A percentile compares a stretch with the other conserved stretches of the same genome.
These are phyloP conservation scores for Jaltomata sinuosa DNA, from an alignment of 257 asterid species.

Conservation along the genomic window DNA sequence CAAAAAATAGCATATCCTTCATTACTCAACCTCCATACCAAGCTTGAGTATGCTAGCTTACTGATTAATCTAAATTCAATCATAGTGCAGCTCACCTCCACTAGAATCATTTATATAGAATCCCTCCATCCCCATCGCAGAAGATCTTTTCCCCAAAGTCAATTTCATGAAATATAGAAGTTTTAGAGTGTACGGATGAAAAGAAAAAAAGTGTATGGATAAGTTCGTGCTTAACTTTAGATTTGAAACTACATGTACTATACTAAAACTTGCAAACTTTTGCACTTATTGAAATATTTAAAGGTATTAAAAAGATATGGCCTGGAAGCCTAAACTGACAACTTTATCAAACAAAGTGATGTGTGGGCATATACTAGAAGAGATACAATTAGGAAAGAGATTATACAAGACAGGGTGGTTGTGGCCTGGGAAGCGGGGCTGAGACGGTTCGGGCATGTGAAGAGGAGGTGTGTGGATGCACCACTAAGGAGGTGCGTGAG, in stretches of 20 bases:
- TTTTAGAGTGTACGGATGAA: background rate
- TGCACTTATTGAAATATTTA: background rate
- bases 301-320: background rate
- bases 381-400: background rate
- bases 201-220: background rate
- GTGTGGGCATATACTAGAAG: background rate
- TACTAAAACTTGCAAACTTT: background rate
- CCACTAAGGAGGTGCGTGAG: background rate
- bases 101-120: background rate
- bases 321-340: background rate
- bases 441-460: background rate
- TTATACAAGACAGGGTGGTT: background rate
- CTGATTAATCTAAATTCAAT: background rate
- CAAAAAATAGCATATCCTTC: background rate
- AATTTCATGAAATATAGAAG: background rate
- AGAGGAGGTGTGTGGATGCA: too few species aligned
- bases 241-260: background rate
- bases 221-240: background rate
- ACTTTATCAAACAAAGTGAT: background rate
- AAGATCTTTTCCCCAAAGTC: background rate
- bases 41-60: background rate
- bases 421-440: background rate
- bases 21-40: background rate
- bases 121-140: background rate
- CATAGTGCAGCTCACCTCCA: background rate